A percentile compares a stretch with the other conserved stretches of the same genome.
Evolutionary conservation across 768 basidiomycete species (phyloP).

Genomic region (Panaeolus papilionaceus): DNA sequence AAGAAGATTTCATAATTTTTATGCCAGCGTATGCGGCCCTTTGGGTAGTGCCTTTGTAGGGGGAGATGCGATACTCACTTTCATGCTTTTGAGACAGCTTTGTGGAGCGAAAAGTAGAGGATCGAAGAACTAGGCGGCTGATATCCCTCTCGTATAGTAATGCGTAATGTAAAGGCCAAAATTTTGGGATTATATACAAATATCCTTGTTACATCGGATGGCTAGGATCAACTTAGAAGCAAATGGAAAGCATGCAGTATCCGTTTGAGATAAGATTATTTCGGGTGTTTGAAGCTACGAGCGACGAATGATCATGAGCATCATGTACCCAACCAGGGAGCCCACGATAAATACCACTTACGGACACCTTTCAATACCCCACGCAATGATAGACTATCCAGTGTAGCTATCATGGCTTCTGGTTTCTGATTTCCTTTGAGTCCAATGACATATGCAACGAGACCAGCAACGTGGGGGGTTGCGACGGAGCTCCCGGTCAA

Average conservation of each 20-base stretch:
- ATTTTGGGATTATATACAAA: too few species aligned
- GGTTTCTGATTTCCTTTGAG: background rate
- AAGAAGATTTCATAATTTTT: too few species aligned
- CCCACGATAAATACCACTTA: background rate
- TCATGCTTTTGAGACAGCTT: too few species aligned
- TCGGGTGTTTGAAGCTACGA: background rate
- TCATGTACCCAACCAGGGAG: background rate
- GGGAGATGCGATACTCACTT: too few species aligned
- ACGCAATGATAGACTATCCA: background rate
- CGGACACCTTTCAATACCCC: background rate
- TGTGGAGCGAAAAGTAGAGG: too few species aligned
- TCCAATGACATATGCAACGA: background rate
- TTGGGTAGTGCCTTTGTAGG: too few species aligned
- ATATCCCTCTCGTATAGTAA: too few species aligned
- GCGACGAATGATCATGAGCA: background rate
- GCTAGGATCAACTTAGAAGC: background rate
- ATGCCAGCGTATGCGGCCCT: too few species aligned
- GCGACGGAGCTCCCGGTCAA: background rate
- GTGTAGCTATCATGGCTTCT: background rate
- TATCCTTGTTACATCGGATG: too few species aligned
- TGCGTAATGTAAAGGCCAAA: too few species aligned
- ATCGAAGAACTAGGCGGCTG: too few species aligned
- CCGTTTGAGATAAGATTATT: background rate
- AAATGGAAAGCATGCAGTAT: background rate
- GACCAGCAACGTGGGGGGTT: constrained; percentile 4